Evolutionary conservation across 805 yeast species (phyloP).

Genomic region (Starmera dryadoides): DNA sequence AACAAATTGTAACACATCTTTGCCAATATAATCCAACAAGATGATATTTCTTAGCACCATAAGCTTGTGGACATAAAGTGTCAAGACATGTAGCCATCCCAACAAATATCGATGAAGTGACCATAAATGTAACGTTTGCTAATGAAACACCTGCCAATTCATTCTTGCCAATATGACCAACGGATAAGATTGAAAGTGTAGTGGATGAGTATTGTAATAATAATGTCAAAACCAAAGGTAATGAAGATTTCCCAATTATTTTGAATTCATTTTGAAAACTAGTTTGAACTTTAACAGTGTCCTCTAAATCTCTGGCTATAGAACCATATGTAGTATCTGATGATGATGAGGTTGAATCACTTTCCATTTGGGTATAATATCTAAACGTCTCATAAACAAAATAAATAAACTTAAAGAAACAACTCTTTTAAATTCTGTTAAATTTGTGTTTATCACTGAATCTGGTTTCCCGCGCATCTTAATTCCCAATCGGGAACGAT

Average conservation of each 20-base stretch:
- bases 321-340: too few relatives aligned
- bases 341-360: neutral
- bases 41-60: slow-evolving; percentile 51
- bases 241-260: slow-evolving; percentile 34
- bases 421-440: too few relatives aligned
- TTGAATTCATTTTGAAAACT: slow-evolving; percentile 20
- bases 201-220: slow-evolving; percentile 55
- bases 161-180: slow-evolving; percentile 59
- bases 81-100: slow-evolving; percentile 68
- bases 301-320: neutral
- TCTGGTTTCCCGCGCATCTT: neutral
- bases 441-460: too few relatives aligned
- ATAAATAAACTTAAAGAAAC: too few relatives aligned
- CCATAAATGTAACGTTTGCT: slow-evolving; percentile 64
- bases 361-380: neutral
- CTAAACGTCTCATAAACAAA: too few relatives aligned
- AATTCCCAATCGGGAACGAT: neutral
- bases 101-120: slow-evolving; percentile 53
- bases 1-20: slow-evolving; percentile 49
- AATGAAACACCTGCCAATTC: slow-evolving; percentile 65
- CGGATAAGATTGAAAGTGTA: slow-evolving; percentile 53
- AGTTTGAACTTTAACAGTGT: neutral
- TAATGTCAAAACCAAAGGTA: slow-evolving; percentile 56
- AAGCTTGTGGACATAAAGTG: slow-evolving; percentile 70
- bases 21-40: slow-evolving; percentile 58